These are phyloP conservation scores for Cunninghamia lanceolata DNA, from an alignment of 75 land plant genomes.

Conservation along the genomic window DNA sequence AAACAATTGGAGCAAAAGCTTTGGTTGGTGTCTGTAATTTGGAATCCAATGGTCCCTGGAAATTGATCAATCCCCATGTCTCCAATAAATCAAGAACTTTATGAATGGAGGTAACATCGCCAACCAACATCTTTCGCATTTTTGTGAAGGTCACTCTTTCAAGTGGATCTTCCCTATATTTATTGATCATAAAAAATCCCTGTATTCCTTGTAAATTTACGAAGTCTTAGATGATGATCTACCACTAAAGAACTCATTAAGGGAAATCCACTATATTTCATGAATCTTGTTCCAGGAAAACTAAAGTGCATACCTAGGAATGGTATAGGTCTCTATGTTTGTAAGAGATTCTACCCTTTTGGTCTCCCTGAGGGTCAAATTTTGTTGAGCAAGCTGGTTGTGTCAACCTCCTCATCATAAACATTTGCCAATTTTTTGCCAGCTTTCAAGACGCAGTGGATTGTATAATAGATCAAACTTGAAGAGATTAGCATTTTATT, in stretches of 20 bases:
- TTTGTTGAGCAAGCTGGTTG: too few relatives aligned
- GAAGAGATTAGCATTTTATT: slow-evolving; percentile 74
- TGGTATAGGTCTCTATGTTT: too few relatives aligned
- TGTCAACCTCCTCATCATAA: slow-evolving; percentile 88
- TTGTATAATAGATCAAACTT: slow-evolving; percentile 92
- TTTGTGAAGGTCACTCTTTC: slow-evolving; percentile 77
- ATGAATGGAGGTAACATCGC: slow-evolving; percentile 66
- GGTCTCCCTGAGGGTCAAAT: too few relatives aligned
- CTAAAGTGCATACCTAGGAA: too few relatives aligned
- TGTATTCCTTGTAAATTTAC: slow-evolving; percentile 84
- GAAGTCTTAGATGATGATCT: slow-evolving; percentile 72
- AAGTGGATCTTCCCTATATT: slow-evolving; percentile 78
- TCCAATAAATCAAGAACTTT: slow-evolving; percentile 78
- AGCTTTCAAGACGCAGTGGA: slow-evolving; percentile 80
- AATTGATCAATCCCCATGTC: slow-evolving; percentile 85
- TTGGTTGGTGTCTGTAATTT: slow-evolving; percentile 5
- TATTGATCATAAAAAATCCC: slow-evolving; percentile 94
- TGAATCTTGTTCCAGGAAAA: slow-evolving; percentile 84
- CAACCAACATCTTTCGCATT: slow-evolving; percentile 71
- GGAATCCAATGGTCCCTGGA: slow-evolving; percentile 26
- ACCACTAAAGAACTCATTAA: slow-evolving; percentile 85
- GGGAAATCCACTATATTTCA: slow-evolving; percentile 50
- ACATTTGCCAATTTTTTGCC: slow-evolving; percentile 83
- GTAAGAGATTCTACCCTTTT: too few relatives aligned
- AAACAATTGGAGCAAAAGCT: slow-evolving; percentile 9